Conservation (phyloP, 441 rosid species). For the Geranium incanum region DNA sequence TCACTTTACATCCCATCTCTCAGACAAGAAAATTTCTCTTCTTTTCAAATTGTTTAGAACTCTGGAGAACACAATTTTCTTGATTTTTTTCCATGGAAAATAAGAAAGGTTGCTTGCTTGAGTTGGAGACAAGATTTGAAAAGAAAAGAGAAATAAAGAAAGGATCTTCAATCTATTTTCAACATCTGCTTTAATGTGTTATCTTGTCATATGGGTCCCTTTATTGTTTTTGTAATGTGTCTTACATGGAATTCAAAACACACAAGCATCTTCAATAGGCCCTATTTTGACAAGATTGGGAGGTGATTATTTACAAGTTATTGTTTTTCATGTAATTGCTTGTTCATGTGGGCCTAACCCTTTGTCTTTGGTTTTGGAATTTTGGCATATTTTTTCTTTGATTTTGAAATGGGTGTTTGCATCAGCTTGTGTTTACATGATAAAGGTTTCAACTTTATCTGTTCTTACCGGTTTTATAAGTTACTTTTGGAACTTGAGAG, state of each 20-base stretch:
- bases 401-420: background rate
- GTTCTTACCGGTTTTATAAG: background rate
- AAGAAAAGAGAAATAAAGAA: constrained; percentile 7
- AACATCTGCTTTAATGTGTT: constrained; percentile 33
- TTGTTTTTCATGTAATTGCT: background rate
- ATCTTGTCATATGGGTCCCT: constrained; percentile 37
- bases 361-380: background rate
- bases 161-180: constrained; percentile 24
- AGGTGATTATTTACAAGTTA: background rate
- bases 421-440: background rate
- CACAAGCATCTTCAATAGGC: constrained; percentile 19
- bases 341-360: background rate
- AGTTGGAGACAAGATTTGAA: constrained; percentile 24
- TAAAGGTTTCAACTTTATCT: background rate
- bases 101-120: constrained; percentile 37
- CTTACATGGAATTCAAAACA: constrained; percentile 29
- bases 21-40: background rate
- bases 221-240: constrained; percentile 30
- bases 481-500: background rate
- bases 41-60: background rate
- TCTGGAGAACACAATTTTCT: background rate
- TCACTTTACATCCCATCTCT: constrained; percentile 1
- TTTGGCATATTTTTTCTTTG: background rate
- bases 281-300: constrained; percentile 18
- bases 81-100: constrained; percentile 22